phyloP scores from a whole-genome alignment of 1,284 basidiomycete species.

The Cutaneotrichosporon cutaneum region DNA sequence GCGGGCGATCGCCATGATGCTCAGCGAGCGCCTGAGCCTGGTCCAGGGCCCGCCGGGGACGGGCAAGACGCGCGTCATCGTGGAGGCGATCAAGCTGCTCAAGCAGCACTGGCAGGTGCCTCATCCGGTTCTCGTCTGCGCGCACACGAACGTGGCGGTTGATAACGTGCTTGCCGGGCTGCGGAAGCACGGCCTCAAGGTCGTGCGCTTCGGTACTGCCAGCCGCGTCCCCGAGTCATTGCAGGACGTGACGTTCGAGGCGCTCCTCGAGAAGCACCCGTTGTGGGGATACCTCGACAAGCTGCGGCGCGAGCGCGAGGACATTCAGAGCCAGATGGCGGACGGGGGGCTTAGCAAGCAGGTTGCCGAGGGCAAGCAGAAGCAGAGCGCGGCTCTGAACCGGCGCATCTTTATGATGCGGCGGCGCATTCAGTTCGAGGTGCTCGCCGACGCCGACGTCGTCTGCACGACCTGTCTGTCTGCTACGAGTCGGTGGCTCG shows the following conservation, averaged over 20 bases:
- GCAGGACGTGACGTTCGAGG: constrained; percentile 64
- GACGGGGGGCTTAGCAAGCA: constrained; percentile 26
- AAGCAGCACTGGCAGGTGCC: constrained; percentile 79
- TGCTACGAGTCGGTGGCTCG: constrained; percentile 58
- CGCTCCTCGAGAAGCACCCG: constrained; percentile 65
- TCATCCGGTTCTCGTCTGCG: constrained; percentile 80
- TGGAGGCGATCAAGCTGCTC: constrained; percentile 76
- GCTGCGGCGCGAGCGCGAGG: constrained; percentile 61
- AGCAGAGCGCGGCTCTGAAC: constrained; percentile 57
- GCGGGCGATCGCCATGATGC: constrained; percentile 81
- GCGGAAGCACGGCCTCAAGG: constrained; percentile 62
- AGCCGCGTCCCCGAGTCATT: constrained; percentile 65
- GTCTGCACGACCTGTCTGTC: constrained; percentile 82
- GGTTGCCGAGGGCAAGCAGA: constrained; percentile 31
- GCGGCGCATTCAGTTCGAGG: constrained; percentile 53
- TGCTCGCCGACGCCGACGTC: constrained; percentile 68
- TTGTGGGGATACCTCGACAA: constrained; percentile 57
- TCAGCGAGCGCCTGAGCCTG: constrained; percentile 72
- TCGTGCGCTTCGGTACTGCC: constrained; percentile 71
- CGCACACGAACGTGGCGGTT: constrained; percentile 92
- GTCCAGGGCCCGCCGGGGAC: constrained; percentile 96
- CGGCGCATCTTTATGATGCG: constrained; percentile 31
- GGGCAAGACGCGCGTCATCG: constrained; percentile 89
- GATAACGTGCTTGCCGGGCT: constrained; percentile 81
- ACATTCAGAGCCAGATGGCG: constrained; percentile 54